These are phyloP conservation scores for Eragrostis curvula DNA, from an alignment of 176 grass and related monocot genomes.

Conservation along the genomic window DNA sequence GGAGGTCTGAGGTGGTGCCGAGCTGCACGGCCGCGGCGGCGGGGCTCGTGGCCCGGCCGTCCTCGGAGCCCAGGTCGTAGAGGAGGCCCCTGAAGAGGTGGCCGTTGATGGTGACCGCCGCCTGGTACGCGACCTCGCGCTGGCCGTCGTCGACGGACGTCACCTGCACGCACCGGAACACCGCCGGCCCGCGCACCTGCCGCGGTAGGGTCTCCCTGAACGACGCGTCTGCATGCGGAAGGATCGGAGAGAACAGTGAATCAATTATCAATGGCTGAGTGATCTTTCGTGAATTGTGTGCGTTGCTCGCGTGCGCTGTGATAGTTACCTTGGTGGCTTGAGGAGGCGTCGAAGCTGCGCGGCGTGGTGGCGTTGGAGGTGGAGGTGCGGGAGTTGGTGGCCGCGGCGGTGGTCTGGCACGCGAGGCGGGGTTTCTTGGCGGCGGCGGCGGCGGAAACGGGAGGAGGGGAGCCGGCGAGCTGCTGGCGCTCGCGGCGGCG, in stretches of 20 bases:
- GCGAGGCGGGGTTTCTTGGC: constrained; percentile 71
- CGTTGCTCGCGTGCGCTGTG: background rate
- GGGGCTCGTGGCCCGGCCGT: constrained; percentile 36
- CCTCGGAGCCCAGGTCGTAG: constrained; percentile 81
- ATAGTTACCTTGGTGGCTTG: constrained; percentile 82
- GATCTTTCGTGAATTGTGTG: background rate
- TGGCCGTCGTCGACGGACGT: constrained; percentile 71
- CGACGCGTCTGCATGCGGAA: constrained; percentile 47
- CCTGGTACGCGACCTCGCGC: constrained; percentile 95
- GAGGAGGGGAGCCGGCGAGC: constrained; percentile 4
- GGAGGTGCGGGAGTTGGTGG: constrained; percentile 62
- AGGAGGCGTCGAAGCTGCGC: constrained; percentile 86
- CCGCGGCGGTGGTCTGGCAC: constrained; percentile 58
- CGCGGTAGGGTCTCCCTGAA: constrained; percentile 71
- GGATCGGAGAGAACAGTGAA: background rate
- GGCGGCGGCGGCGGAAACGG: background rate
- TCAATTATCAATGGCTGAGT: background rate
- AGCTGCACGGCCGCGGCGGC: constrained; percentile 34
- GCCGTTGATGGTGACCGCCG: constrained; percentile 83
- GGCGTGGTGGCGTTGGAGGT: constrained; percentile 85
- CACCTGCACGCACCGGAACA: constrained; percentile 92
- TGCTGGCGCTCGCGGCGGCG: constrained; percentile 74
- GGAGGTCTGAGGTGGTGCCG: constrained; percentile 82
- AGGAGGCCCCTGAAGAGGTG: constrained; percentile 93
- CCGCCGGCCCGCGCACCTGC: constrained; percentile 83